Conservation (phyloP, 225 moss, liverwort and hornwort species). For the Pseudisothecium myosuroides region DNA sequence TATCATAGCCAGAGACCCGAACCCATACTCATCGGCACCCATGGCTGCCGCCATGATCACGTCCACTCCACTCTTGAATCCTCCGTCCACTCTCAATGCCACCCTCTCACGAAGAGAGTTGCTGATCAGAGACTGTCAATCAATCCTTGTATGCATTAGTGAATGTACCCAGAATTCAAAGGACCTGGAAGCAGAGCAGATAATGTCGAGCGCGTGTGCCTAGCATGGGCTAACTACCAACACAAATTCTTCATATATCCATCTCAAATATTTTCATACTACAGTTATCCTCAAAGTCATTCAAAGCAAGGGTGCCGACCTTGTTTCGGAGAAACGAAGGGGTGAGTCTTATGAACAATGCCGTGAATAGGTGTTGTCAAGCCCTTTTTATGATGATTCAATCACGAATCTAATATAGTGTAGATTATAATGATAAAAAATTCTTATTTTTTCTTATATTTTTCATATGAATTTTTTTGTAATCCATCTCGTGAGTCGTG, state of each 20-base stretch:
- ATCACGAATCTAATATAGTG: background rate
- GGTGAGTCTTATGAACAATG: background rate
- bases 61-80: constrained; percentile 97
- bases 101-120: constrained; percentile 94
- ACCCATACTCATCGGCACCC: constrained; percentile 95
- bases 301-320: background rate
- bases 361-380: background rate
- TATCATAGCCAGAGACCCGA: constrained; percentile 98
- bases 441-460: background rate
- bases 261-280: background rate
- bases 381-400: background rate
- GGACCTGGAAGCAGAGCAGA: background rate
- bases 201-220: constrained; percentile 19
- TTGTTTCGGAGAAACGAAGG: background rate
- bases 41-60: constrained; percentile 86
- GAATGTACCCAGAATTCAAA: constrained; percentile 20
- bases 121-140: constrained; percentile 51
- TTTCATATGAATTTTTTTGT: background rate
- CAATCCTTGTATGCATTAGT: background rate
- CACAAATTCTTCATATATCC: background rate
- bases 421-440: background rate
- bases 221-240: background rate
- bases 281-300: background rate
- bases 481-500: background rate
- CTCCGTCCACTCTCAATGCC: constrained; percentile 83